Evolutionary conservation across 2,329 filamentous ascomycete genomes (phyloP), one percentile per base, ranked within the genome.

Genomic region (Xylaria sp.): DNA sequence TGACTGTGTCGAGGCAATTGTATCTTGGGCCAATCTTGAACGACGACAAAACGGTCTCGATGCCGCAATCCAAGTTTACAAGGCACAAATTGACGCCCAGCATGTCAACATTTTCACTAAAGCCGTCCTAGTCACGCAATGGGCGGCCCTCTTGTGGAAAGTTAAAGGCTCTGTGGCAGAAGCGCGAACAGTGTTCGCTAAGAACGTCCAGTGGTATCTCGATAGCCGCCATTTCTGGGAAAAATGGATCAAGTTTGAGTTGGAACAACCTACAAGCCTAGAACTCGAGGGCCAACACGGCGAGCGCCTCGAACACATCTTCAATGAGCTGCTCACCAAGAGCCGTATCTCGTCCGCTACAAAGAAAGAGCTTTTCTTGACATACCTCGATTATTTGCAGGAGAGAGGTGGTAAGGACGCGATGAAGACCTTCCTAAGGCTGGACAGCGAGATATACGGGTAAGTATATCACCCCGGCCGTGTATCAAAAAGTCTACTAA

Each of bases 191-290:
- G 86, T 97, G 0, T 98, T 94, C 79, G 80, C 87, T 64, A 90
- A 89, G 76, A 94, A 97, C 69, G 84, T 90, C 58, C 88, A 93
- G 73, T 92, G 88, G 82, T 97, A 96, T 74, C 83, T 89, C 2
- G 91, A 95, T 73, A 97, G 93, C 75, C 86, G 88, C 33, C 82
- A 91, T 43, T 98, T 98, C 81, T 99, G 95, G 94, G 83, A 88
- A 68, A 91, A 87, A 71, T 98, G 93, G 82, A 85, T 98, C 56
- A 82, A 90, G 60, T 97, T 99, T 72, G 95, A 99, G 79, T 81
- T 96, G 49, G 87, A 91, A 58, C 93, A 97, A 75, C 90, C 91
- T 10, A 89, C 88, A 1, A 88, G 80, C 63, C 78, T 82, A 1
- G 85, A 87, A 51, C 81, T 84, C 2, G 91, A 94, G 71, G 70